Evolutionary conservation across 208 protist genomes (phyloP), one percentile per base, ranked within the genome.

Genomic region (Leishmania major): DNA sequence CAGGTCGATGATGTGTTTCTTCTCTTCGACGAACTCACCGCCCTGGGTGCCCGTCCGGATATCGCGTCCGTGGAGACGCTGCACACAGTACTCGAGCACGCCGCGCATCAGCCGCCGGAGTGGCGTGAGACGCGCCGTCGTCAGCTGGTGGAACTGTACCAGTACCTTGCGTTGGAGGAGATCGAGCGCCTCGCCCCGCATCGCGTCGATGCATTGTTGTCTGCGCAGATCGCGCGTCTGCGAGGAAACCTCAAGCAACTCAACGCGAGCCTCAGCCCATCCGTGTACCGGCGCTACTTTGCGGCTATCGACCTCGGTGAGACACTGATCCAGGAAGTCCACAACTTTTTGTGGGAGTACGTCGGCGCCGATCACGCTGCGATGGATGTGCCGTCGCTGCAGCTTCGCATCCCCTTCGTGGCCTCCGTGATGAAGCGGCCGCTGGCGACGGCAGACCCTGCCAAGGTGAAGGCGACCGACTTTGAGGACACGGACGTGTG

Each of bases 331-430:
- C 85, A 90, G 37, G 92, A 95, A 82, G 81, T 95, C 55, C 89
- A 97, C 78, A 86, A 96, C 86, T 97, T 96, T 78, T 76, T 97
- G 71, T 97, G 94, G 94, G 92, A 95, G 83, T 95, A 92, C 80
- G 94, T 96, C 47, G 51, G 72, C 72, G 80, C 85, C 73, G 92
- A 95, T 70, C 93, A 96, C 87, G 90, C 92, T 35, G 89, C 91
- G 4, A 88, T 94, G 84, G 92, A 95, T 4, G 79, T 96, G 53
- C 88, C 91, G 31, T 83, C 91, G 67, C 86, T 96, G 73, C 84
- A 91, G 59, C 70, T 97, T 75, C 90, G 92, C 72, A 88, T 97
- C 13, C 94, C 94, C 7, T 93, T 95, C 76, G 84, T 97, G 13
- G 88, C 87, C 0, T 91, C 88, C 77, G 93, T 95, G 7, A 84